Evolutionary conservation across 352 stramenopile species (phyloP).

Genomic region (Phytophthora pseudosyringae): DNA sequence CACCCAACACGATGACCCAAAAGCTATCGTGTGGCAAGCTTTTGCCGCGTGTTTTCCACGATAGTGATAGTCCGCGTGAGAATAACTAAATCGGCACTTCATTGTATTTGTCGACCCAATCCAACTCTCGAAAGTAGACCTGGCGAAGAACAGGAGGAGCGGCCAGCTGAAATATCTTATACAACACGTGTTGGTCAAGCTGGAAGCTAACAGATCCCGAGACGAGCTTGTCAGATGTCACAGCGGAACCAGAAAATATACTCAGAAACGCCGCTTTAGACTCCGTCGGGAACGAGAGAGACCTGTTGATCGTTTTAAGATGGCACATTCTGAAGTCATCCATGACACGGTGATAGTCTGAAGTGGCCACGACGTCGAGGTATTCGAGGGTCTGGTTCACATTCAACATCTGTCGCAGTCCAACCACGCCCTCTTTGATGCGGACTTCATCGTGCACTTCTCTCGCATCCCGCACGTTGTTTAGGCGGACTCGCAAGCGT

Average conservation of each 20-base stretch:
- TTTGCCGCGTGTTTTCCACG: too few species aligned
- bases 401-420: conserved; percentile 13
- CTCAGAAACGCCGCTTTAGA: conserved; percentile 18
- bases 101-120: conserved; percentile 4
- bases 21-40: too few species aligned
- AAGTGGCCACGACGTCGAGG: conserved; percentile 4
- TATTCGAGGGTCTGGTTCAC: conserved; percentile 16
- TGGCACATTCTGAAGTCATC: conserved; percentile 1
- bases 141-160: neutral
- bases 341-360: neutral
- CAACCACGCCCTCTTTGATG: neutral
- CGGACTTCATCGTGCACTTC: neutral
- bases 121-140: conserved; percentile 8
- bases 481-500: conserved; percentile 1
- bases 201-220: neutral
- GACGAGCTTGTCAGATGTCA: neutral
- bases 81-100: conserved; percentile 6
- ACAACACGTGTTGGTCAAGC: conserved; percentile 1
- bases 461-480: neutral
- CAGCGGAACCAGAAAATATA: neutral
- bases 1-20: neutral
- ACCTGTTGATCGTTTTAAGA: neutral
- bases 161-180: conserved; percentile 4
- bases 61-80: too few species aligned
- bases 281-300: neutral